Base-by-base conservation (phyloP, 148 eudicot genomes). In the Agrostemma githago region DNA sequence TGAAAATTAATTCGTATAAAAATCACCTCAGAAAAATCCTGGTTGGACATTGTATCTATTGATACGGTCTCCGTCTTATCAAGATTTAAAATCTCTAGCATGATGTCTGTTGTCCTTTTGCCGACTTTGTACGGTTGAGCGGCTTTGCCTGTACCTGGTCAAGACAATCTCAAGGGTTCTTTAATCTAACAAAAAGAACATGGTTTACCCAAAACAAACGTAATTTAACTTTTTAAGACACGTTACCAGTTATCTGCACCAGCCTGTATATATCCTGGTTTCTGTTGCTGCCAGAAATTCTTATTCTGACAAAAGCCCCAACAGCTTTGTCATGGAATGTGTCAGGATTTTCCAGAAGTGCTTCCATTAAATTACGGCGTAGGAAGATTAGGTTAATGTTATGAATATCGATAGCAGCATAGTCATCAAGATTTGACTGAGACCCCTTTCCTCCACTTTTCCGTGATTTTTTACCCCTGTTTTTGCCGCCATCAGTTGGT, bases 191-290 rank as follows among this genome's bases (percentile, higher is more conserved):
- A 12, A 39, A 20, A 43, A 20, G 17, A 26, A 46, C n/a, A 51
- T 72, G 16, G 16, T 43, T 4, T 43, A 21, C 4, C 4, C 19
- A 63, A 20, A 43, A 3, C 46, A 37, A 43, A 53, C 54, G 68
- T 26, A 58, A 56, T 19, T 8, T 43, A 37, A 12, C 56, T 11
- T 11, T 51, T 15, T 1, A 10, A 20, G 75, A 46, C 48, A 66
- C 62, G 75, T 78, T 88, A 96, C 99, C 99, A 63, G 84, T 84
- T 76, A 96, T 92, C 89, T 96, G 97, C 75, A 96, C 99, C 61
- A 96, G 92, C 86, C 99, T 86, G 80, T 96, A 92, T 9, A 96
- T 86, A 79, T 96, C 99, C 78, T 92, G 98, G 83, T 96, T 96
- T 74, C 90, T 94, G 71, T 20, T 75, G 80, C 86, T 89, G 59